These are phyloP conservation scores for Capsicum pubescens DNA, from an alignment of 257 asterid genomes.

Conservation along the genomic window DNA sequence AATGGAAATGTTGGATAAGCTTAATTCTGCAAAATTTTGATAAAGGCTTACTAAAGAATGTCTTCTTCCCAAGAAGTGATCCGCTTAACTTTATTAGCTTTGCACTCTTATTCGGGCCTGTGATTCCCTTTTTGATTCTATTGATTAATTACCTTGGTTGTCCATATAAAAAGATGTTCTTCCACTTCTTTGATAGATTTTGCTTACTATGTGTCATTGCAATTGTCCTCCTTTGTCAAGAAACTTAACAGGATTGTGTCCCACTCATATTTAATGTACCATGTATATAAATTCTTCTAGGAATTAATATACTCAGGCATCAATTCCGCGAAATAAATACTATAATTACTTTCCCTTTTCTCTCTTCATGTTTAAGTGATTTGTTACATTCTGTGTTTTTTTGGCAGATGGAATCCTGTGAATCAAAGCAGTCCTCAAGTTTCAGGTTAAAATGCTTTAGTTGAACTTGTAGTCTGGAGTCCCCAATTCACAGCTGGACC, in stretches of 20 bases:
- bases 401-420: neutral
- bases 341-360: neutral
- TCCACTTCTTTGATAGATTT: neutral
- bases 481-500: neutral
- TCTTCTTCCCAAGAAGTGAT: neutral
- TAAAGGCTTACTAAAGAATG: neutral
- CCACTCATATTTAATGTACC: neutral
- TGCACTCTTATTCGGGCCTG: neutral
- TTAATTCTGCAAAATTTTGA: neutral
- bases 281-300: neutral
- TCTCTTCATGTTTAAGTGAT: neutral
- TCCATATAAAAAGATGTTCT: neutral
- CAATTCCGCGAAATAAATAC: neutral
- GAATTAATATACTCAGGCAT: neutral
- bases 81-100: neutral
- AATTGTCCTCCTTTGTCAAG: neutral
- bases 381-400: neutral
- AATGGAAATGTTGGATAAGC: slow-evolving; percentile 17
- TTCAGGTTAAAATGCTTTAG: neutral
- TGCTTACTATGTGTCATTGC: neutral
- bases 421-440: neutral
- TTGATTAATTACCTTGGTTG: neutral
- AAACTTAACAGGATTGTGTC: neutral
- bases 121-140: neutral
- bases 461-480: neutral